Percentiles rank a stretch among this genome's conserved stretches.
These are phyloP conservation scores for Rubia tinctorum DNA, from an alignment of 305 asterid species.

Conservation along the genomic window DNA sequence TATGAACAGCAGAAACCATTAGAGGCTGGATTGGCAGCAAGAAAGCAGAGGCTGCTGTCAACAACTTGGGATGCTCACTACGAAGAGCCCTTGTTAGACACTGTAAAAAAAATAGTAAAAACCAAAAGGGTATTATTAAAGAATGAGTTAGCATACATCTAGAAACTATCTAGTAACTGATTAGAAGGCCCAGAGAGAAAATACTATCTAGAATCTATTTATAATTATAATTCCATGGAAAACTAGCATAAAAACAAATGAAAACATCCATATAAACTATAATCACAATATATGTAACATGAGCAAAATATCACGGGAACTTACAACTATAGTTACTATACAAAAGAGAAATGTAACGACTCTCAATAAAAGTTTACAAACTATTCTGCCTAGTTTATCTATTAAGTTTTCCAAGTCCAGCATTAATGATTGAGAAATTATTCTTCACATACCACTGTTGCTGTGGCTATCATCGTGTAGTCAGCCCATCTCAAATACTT, in stretches of 20 bases:
- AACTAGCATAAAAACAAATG: background rate
- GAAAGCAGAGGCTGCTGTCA: constrained; percentile 79
- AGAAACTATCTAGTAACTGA: too few relatives aligned
- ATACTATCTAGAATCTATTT: background rate
- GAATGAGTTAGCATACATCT: too few relatives aligned
- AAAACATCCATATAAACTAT: background rate
- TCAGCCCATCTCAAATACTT: constrained; percentile 94
- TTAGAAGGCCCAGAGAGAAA: background rate
- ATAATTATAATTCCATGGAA: background rate
- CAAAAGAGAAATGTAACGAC: background rate
- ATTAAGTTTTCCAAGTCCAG: too few relatives aligned
- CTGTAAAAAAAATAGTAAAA: constrained; percentile 34
- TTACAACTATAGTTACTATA: background rate
- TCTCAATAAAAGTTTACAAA: background rate
- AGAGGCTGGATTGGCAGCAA: constrained; percentile 74
- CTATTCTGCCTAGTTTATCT: too few relatives aligned
- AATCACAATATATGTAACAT: background rate
- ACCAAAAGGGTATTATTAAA: background rate
- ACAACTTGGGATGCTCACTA: constrained; percentile 65
- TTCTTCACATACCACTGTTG: constrained; percentile 85
- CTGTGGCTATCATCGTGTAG: constrained; percentile 91
- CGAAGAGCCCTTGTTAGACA: constrained; percentile 79
- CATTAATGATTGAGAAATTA: too few relatives aligned
- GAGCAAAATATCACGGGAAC: background rate
- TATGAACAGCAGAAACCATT: constrained; percentile 82